Conservation (phyloP, 805 yeast species). For the Pichia occidentalis region DNA sequence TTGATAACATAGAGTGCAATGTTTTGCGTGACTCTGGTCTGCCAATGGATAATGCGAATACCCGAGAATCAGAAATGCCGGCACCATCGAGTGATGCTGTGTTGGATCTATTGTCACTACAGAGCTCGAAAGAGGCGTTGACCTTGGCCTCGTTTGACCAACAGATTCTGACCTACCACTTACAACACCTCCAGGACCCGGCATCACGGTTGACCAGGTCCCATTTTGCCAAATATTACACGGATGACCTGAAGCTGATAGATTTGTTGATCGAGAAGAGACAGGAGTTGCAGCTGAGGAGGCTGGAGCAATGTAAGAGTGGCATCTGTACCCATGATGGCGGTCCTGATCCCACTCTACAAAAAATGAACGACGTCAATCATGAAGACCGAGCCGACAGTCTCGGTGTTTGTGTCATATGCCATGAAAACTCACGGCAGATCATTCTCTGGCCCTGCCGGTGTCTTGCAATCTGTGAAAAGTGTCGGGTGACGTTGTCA, state of each 20-base stretch:
- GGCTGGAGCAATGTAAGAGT: not conserved
- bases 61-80: too few relatives aligned
- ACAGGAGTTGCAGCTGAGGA: not conserved
- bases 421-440: constrained; percentile 67
- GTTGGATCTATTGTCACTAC: constrained; percentile 19
- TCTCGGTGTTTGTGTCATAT: constrained; percentile 63
- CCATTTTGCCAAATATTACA: constrained; percentile 19
- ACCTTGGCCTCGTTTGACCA: constrained; percentile 21
- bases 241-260: constrained; percentile 21
- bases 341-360: too few relatives aligned
- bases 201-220: constrained; percentile 24
- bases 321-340: not conserved
- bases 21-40: constrained; percentile 7
- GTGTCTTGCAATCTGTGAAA: constrained; percentile 83
- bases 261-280: constrained; percentile 24
- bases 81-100: constrained; percentile 7
- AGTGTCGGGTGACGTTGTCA: constrained; percentile 69
- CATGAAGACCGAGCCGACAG: constrained; percentile 30
- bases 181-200: constrained; percentile 12
- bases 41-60: constrained; percentile 4
- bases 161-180: constrained; percentile 27
- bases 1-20: constrained; percentile 5
- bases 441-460: constrained; percentile 90
- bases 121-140: too few relatives aligned
- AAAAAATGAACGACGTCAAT: too few relatives aligned